These are phyloP conservation scores for Aegilops bicornis DNA, from an alignment of 176 grass and related monocot genomes.

Conservation along the genomic window DNA sequence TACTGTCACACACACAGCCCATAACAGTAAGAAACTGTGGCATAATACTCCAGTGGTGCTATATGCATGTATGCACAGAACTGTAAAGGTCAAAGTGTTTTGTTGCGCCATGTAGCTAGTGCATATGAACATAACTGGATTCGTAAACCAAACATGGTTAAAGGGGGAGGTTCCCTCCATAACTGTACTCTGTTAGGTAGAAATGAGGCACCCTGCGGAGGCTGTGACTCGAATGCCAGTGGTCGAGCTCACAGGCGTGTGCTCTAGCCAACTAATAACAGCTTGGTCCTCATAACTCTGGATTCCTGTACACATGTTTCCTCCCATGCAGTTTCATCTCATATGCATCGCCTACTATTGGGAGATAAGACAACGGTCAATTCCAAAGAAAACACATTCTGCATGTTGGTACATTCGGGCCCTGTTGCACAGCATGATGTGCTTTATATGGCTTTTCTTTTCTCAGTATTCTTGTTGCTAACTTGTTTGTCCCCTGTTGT, in stretches of 20 bases:
- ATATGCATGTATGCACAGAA: background rate
- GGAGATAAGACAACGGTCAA: background rate
- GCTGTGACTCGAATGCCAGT: background rate
- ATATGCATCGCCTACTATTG: background rate
- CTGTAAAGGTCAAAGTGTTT: constrained; percentile 9
- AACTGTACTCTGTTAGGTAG: background rate
- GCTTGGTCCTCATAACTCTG: background rate
- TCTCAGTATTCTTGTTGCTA: background rate
- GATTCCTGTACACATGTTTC: background rate
- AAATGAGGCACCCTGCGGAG: background rate
- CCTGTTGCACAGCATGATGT: background rate
- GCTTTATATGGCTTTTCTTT: background rate
- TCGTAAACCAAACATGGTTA: background rate
- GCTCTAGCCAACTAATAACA: background rate
- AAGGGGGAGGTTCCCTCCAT: background rate
- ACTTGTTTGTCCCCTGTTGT: background rate
- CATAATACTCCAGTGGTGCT: background rate
- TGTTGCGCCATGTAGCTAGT: background rate
- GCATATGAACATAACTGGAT: constrained; percentile 5
- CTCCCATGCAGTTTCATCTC: background rate
- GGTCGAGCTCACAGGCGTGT: background rate
- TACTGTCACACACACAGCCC: background rate
- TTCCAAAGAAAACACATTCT: background rate
- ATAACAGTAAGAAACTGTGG: background rate
- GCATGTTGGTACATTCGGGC: background rate